Conservation (phyloP, 129 eudicot genomes). For the Heracleum sosnowskyi region DNA sequence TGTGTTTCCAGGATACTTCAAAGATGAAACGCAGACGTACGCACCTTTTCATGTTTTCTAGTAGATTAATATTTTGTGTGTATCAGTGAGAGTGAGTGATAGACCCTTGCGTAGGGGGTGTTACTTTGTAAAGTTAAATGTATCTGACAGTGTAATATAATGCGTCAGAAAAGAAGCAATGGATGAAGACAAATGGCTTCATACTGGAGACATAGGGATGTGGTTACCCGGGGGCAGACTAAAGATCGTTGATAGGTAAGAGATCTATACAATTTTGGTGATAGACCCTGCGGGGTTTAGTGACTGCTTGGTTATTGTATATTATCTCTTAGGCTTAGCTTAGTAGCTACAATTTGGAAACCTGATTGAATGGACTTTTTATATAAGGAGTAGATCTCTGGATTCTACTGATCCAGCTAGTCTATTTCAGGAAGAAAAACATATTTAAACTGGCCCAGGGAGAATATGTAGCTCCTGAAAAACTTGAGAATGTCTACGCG, state of each 20-base stretch:
- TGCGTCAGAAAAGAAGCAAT: slow-evolving; percentile 73
- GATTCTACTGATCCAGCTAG: background rate
- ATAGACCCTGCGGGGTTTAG: background rate
- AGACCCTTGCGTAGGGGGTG: background rate
- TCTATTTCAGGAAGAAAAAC: slow-evolving; percentile 66
- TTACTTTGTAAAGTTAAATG: slow-evolving; percentile 11
- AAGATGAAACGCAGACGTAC: slow-evolving; percentile 85
- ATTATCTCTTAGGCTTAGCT: background rate
- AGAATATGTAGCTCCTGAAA: slow-evolving; percentile 92
- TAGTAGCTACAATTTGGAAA: background rate
- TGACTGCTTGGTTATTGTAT: background rate
- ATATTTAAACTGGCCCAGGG: slow-evolving; percentile 93
- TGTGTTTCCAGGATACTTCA: slow-evolving; percentile 76
- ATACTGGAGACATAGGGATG: slow-evolving; percentile 84
- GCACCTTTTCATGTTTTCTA: slow-evolving; percentile 12
- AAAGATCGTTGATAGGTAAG: slow-evolving; percentile 77
- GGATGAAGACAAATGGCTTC: slow-evolving; percentile 90
- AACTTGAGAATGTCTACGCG: slow-evolving; percentile 77
- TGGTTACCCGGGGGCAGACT: slow-evolving; percentile 83
- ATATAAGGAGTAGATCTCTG: background rate
- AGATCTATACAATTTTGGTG: background rate
- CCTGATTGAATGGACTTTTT: background rate
- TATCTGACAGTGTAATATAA: slow-evolving; percentile 12
- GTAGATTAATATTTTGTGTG: slow-evolving; percentile 5
- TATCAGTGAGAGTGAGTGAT: background rate